A percentile compares a stretch with the other conserved stretches of the same genome.
Evolutionary conservation across 169 alveolate species (phyloP).

Genomic region (Babesia microti): DNA sequence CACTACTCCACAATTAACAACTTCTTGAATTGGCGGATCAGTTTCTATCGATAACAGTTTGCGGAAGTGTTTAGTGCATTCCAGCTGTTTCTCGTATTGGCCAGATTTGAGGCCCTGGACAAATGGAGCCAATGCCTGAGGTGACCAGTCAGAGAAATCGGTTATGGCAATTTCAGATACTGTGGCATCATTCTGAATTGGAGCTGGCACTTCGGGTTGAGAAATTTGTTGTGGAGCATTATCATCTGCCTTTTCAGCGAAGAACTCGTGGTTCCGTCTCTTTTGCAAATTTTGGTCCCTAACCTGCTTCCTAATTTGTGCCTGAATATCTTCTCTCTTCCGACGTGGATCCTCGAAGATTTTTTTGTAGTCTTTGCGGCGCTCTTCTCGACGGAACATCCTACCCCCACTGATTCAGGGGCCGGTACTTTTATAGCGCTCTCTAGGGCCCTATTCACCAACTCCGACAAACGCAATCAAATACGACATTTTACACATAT

Average conservation of each 20-base stretch:
- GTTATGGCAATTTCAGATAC: conserved; percentile 36
- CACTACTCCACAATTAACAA: conserved; percentile 87
- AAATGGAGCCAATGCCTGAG: conserved; percentile 46
- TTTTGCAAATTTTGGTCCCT: conserved; percentile 73
- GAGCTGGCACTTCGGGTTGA: conserved; percentile 2
- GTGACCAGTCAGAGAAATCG: conserved; percentile 39
- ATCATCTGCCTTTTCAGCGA: conserved; percentile 23
- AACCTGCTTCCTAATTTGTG: conserved; percentile 78
- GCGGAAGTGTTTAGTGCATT: conserved; percentile 78
- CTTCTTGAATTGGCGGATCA: conserved; percentile 88
- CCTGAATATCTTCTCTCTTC: conserved; percentile 77
- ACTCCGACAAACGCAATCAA: no score
- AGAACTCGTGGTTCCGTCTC: conserved; percentile 57
- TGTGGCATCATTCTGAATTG: conserved; percentile 13
- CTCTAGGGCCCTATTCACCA: no score
- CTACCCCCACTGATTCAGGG: no score
- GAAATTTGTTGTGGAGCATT: conserved; percentile 12
- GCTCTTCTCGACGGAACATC: conserved; percentile 38
- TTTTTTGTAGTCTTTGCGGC: conserved; percentile 65
- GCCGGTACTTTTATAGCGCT: no score
- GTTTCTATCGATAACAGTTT: conserved; percentile 80
- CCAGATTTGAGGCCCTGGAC: conserved; percentile 61
- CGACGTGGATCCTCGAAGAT: conserved; percentile 80
- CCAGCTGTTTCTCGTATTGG: conserved; percentile 65
- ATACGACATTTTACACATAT: no score